Base-by-base conservation (phyloP, 2,329 filamentous ascomycete genomes). In the Atkinsonella hypoxylon region DNA sequence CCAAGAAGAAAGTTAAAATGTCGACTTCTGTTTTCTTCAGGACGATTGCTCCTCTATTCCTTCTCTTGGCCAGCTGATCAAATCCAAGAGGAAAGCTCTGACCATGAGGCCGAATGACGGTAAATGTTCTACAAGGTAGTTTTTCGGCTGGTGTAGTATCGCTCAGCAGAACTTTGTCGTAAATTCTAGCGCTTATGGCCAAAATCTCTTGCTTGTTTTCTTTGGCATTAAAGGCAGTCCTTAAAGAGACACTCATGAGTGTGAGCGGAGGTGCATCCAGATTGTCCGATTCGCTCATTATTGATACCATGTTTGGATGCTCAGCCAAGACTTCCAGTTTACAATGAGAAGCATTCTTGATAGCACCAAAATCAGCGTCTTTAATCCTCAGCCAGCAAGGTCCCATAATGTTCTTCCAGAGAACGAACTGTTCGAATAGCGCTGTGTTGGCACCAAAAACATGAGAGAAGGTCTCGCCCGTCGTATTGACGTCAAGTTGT, bases 341-440 rank as follows among this genome's bases (percentile, higher is more conserved):
- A 75, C 93, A 96, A 79, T 94, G 93, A 0, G 93, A 98, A 11
- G 89, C 87, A 59, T 96, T 96, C 67, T 89, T 91, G 57, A 97
- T 76, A 6, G 85, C 75, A 17, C 78, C 77, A 63, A 95, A 96
- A 64, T 96, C 83, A 31, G 87, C 87, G 57, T 86, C 84, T 57
- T 89, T 79, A 50, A 98, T 93, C 63, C 85, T 90, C 44, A 98
- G 78, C 93, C 93, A 98, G 66, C 93, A 97, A 31, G 93, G 93
- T 1, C 93, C 93, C 91, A 96, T 98, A 59, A 98, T 87, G 63
- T 95, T 95, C 71, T 96, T 97, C 87, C 90, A 96, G 5, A 98
- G 76, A 18, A 98, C 93, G 63, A 98, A 98, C 60, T 98, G 93
- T 68, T 98, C 93, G 59, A 98, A 98, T 0, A 98, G 75, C 1